Percentiles rank a stretch among this genome's conserved stretches.
Conservation (phyloP, 768 basidiomycete genomes). For the Lentinula detonsa region DNA sequence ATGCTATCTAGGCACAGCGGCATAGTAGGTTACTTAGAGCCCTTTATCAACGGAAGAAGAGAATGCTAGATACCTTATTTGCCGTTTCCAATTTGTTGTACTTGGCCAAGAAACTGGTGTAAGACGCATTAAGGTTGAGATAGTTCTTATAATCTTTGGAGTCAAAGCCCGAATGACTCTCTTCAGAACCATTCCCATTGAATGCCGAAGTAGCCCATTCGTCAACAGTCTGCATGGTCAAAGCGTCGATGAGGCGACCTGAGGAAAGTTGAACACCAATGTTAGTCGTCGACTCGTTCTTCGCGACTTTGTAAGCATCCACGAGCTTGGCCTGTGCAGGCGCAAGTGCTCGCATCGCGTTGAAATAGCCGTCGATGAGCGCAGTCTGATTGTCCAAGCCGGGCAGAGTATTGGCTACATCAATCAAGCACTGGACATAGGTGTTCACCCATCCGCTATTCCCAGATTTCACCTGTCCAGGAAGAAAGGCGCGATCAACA, state of each 20-base stretch:
- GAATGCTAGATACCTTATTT: neutral
- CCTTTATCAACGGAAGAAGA: neutral
- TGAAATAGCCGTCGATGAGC: neutral
- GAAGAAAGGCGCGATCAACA: neutral
- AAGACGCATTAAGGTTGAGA: neutral
- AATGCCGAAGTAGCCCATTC: neutral
- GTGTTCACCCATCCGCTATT: slow-evolving; percentile 1
- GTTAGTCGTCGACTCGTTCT: neutral
- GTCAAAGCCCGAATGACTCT: neutral
- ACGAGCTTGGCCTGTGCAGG: neutral
- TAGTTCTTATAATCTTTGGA: neutral
- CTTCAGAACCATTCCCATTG: neutral
- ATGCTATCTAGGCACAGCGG: neutral
- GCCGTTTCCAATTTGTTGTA: neutral
- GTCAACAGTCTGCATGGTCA: neutral
- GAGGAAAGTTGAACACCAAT: slow-evolving; percentile 1
- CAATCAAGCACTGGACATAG: neutral
- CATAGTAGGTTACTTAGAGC: neutral
- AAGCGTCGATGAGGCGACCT: neutral
- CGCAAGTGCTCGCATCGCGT: neutral
- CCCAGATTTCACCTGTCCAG: neutral
- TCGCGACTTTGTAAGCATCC: neutral
- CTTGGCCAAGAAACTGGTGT: neutral
- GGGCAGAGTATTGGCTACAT: neutral
- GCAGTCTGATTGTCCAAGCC: neutral